Percentiles rank a stretch among this genome's conserved stretches.
phyloP scores from a whole-genome alignment of 1,284 basidiomycete genomes.

The Phellinidium pouzarii region DNA sequence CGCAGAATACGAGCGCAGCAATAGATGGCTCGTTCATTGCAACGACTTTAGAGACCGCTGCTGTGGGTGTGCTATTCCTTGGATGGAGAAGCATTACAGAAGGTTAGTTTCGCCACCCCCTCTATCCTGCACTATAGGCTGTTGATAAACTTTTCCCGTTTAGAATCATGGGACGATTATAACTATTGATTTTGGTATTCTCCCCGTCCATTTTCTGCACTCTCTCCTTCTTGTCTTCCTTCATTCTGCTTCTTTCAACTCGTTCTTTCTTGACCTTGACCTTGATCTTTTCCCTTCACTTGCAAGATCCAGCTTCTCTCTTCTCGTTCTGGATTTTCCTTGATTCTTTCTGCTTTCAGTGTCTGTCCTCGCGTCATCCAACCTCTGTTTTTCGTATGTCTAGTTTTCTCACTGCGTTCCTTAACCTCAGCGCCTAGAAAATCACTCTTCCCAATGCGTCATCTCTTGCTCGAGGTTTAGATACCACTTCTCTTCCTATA shows the following conservation, averaged over 20 bases:
- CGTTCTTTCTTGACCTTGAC: neutral
- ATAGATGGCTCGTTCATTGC: slow-evolving; percentile 80
- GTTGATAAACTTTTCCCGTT: neutral
- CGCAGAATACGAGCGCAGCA: slow-evolving; percentile 51
- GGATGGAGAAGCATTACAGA: slow-evolving; percentile 83
- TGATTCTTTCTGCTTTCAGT: too few species aligned
- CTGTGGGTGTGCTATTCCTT: slow-evolving; percentile 63
- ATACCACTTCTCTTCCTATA: too few species aligned
- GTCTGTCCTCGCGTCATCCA: too few species aligned
- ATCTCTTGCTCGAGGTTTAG: too few species aligned
- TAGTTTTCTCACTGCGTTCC: too few species aligned
- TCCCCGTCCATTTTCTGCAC: too few species aligned
- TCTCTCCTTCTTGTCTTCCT: neutral
- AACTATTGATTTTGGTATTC: slow-evolving; percentile 12
- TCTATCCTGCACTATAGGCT: neutral
- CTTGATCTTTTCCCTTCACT: too few species aligned
- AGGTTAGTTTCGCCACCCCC: slow-evolving; percentile 41
- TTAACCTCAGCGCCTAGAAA: too few species aligned
- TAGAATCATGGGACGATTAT: slow-evolving; percentile 18
- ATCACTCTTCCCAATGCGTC: too few species aligned
- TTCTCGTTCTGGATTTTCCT: too few species aligned
- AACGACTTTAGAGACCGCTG: slow-evolving; percentile 66
- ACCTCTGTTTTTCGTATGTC: too few species aligned
- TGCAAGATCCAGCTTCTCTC: too few species aligned
- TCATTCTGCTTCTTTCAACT: neutral